Base-by-base conservation (phyloP, 1,284 basidiomycete species). In the Hortiboletus rubellus region DNA sequence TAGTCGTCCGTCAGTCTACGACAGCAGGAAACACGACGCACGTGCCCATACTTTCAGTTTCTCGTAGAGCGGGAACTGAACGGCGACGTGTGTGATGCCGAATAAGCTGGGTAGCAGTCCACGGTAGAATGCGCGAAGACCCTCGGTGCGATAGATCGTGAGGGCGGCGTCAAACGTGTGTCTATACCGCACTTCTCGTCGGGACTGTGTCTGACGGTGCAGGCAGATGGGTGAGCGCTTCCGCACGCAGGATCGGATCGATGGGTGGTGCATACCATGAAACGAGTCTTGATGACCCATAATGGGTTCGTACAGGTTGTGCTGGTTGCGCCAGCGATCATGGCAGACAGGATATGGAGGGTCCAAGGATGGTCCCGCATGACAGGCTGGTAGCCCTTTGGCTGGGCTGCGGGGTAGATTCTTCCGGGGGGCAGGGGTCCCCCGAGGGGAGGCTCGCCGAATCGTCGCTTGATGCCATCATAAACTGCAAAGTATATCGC, bases 401-500 rank as follows among this genome's bases (percentile, higher is more conserved):
- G 83, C 62, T 91, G 89, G 6, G 89, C 84, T n/a, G 89, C 89
- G 34, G 89, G 89, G 66, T 90, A 90, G 52, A 91, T 75, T 58
- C 79, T 76, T 40, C 82, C 78, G 45, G 62, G 69, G 1, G 72
- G 69, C 17, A 63, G 68, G 47, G 60, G 51, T n/a, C 63, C 64
- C 34, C 79, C 83, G 11, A 82, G 72, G 5, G 86, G 82, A 36
- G 76, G 74, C 68, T 87, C 85, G 42, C 92, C 91, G 67, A 95
- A 87, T 37, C 80, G 76, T 27, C 84, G 84, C 80, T 97, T 97
- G 74, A 95, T 91, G 58, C 90, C 85, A 76, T 98, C 95, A 76
- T 97, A 97, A 18, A 98, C 92, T n/a, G 93, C 87, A 73, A 98
- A 98, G 74, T 97, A 98, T 65, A 98, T 98, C 30, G 94, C 95